Conservation (phyloP, 768 basidiomycete genomes). For the Russula olivacea region DNA sequence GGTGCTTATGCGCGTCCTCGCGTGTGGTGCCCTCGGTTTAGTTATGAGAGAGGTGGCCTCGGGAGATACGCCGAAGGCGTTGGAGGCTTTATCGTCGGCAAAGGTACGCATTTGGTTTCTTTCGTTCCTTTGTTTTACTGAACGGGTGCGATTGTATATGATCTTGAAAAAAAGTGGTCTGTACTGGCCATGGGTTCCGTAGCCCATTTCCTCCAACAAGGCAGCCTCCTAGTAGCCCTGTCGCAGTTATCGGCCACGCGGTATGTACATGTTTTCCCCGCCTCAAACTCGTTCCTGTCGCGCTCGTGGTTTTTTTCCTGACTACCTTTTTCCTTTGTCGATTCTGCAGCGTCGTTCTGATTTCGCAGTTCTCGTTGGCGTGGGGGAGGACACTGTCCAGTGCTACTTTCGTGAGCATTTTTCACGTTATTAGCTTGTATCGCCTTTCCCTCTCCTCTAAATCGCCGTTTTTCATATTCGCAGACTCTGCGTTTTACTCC, state of each 20-base stretch:
- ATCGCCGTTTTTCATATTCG: not conserved
- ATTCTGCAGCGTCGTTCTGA: conserved; percentile 54
- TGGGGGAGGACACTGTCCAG: conserved; percentile 55
- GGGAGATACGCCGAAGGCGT: conserved; percentile 48
- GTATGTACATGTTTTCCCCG: conserved; percentile 35
- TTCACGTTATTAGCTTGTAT: not conserved
- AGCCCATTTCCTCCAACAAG: conserved; percentile 62
- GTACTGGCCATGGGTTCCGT: conserved; percentile 62
- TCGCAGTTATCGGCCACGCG: conserved; percentile 61
- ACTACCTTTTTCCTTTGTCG: not conserved
- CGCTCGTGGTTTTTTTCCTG: not conserved
- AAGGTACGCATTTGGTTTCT: conserved; percentile 39
- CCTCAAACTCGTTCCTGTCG: not conserved
- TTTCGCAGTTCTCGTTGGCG: conserved; percentile 62
- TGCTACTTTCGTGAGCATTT: conserved; percentile 42
- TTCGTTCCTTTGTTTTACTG: not conserved
- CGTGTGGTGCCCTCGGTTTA: conserved; percentile 62
- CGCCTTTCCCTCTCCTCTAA: conserved; percentile 2
- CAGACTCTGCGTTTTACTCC: conserved; percentile 49
- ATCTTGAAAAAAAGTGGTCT: conserved; percentile 49
- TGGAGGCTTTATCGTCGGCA: conserved; percentile 37
- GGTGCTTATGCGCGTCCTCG: conserved; percentile 68
- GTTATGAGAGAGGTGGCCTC: conserved; percentile 55
- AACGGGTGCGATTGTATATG: too few relatives aligned
- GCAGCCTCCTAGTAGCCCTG: conserved; percentile 60